Conservation (phyloP, 2,329 filamentous ascomycete species). For the Colletotrichum sansevieriae region DNA sequence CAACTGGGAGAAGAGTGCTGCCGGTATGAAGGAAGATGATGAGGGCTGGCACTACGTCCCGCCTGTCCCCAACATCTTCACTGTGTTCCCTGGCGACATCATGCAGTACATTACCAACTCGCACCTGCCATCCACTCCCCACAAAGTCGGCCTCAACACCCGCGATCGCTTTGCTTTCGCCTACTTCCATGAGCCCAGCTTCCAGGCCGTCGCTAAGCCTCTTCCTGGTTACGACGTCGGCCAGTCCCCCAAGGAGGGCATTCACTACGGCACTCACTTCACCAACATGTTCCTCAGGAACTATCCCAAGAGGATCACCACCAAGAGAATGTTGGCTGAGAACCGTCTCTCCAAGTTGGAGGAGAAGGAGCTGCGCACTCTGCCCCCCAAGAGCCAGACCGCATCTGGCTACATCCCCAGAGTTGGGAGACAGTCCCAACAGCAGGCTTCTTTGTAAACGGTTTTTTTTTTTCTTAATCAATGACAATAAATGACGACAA, state of each 20-base stretch:
- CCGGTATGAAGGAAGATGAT: constrained; percentile 59
- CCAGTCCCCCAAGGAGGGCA: constrained; percentile 51
- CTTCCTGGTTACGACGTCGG: constrained; percentile 54
- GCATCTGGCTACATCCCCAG: constrained; percentile 2
- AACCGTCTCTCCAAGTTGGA: constrained; percentile 47
- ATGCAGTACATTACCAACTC: constrained; percentile 64
- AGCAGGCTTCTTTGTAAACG: constrained; percentile 5
- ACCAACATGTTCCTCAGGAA: constrained; percentile 65
- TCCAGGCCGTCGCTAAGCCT: constrained; percentile 59
- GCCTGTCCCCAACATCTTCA: constrained; percentile 58
- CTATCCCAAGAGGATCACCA: constrained; percentile 62
- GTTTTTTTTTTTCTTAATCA: neutral
- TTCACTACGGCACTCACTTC: constrained; percentile 66
- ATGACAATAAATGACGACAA: neutral
- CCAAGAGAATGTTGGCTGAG: constrained; percentile 52
- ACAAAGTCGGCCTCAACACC: constrained; percentile 65
- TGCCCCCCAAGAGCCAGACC: neutral
- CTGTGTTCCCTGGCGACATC: constrained; percentile 66
- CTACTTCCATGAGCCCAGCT: constrained; percentile 66
- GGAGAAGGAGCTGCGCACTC: constrained; percentile 46
- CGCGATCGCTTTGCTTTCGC: constrained; percentile 62
- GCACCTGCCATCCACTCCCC: constrained; percentile 60
- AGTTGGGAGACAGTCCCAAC: neutral
- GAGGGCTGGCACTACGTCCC: constrained; percentile 63
- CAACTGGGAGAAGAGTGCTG: constrained; percentile 61